These are phyloP conservation scores for Mortierella sp. DNA, from an alignment of 371 early-diverging fungal genomes.

Conservation along the genomic window DNA sequence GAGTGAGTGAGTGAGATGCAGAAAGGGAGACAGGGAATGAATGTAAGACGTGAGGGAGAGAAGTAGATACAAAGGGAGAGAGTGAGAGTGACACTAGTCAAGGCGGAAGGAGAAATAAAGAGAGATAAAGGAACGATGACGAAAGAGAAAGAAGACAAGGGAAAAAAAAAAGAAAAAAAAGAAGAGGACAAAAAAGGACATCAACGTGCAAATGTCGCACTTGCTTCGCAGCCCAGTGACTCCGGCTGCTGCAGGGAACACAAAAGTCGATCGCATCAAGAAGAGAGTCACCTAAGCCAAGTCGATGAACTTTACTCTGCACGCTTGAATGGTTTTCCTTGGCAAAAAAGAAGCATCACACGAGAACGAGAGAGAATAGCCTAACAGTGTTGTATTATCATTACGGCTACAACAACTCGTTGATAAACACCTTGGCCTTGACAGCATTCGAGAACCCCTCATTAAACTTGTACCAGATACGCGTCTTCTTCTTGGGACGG, in stretches of 20 bases:
- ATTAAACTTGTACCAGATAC: conserved; percentile 78
- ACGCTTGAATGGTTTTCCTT: conserved; percentile 6
- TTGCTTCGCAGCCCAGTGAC: too few species aligned
- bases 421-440: conserved; percentile 59
- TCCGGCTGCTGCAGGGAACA: too few species aligned
- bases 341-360: neutral
- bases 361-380: neutral
- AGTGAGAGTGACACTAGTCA: conserved; percentile 2
- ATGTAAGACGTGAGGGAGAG: neutral
- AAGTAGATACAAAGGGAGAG: neutral
- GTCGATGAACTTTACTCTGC: neutral
- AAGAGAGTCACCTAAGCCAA: neutral
- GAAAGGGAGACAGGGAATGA: neutral
- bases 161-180: neutral
- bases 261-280: neutral
- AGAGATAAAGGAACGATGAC: too few species aligned
- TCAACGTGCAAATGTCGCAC: too few species aligned
- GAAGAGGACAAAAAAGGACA: neutral
- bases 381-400: neutral
- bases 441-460: conserved; percentile 97
- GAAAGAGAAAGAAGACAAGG: conserved; percentile 4
- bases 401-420: conserved; percentile 36
- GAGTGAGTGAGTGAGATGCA: neutral
- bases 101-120: too few species aligned
- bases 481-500: conserved; percentile 29